Conservation (phyloP, 805 yeast genomes). For the Naumovozyma castellii region DNA sequence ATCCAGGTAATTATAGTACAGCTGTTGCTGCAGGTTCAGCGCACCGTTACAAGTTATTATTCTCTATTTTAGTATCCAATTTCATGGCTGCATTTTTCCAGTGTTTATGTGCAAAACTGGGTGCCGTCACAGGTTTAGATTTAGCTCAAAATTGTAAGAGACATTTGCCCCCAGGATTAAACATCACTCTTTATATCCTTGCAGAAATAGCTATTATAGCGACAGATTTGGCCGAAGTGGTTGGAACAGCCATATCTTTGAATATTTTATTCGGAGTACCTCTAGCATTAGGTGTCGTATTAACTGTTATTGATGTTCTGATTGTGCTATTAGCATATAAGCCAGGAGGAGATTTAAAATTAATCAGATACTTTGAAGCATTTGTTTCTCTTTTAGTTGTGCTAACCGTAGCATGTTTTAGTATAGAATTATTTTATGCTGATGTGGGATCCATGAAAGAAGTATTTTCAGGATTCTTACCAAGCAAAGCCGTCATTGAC, state of each 20-base stretch:
- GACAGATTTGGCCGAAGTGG: slow-evolving; percentile 93
- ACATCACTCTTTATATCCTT: slow-evolving; percentile 54
- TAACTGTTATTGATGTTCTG: slow-evolving; percentile 80
- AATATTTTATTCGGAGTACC: slow-evolving; percentile 78
- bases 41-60: slow-evolving; percentile 67
- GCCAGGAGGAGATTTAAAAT: slow-evolving; percentile 71
- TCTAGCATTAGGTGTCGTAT: slow-evolving; percentile 67
- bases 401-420: slow-evolving; percentile 79
- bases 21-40: slow-evolving; percentile 92
- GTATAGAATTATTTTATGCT: slow-evolving; percentile 64
- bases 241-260: slow-evolving; percentile 92
- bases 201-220: slow-evolving; percentile 91
- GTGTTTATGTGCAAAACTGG: slow-evolving; percentile 74
- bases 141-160: slow-evolving; percentile 78
- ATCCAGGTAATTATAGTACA: slow-evolving; percentile 94
- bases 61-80: slow-evolving; percentile 71
- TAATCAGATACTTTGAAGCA: slow-evolving; percentile 71
- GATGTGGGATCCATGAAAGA: slow-evolving; percentile 45
- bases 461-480: slow-evolving; percentile 61
- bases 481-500: slow-evolving; percentile 40
- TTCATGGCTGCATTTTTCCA: slow-evolving; percentile 83
- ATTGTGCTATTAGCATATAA: slow-evolving; percentile 80
- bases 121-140: slow-evolving; percentile 90
- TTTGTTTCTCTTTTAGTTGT: slow-evolving; percentile 70
- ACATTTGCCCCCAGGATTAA: slow-evolving; percentile 56